Conservation (phyloP, 805 yeast species). For the Zygoascus bituminiphila region DNA sequence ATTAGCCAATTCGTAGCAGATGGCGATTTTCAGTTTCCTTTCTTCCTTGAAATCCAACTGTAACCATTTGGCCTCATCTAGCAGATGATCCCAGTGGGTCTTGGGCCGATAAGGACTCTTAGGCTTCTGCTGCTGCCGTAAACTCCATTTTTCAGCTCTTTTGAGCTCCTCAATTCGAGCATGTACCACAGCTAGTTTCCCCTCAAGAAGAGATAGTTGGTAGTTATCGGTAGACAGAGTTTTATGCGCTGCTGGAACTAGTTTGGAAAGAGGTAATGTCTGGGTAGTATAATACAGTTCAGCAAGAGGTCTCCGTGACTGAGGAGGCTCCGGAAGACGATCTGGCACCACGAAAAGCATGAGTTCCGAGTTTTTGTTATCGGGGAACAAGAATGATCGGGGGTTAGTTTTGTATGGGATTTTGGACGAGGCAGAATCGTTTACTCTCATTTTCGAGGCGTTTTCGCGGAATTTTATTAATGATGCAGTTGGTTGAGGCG, state of each 20-base stretch:
- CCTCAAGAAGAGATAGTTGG: slow-evolving; percentile 80
- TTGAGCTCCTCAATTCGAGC: slow-evolving; percentile 89
- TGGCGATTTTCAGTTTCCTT: slow-evolving; percentile 57
- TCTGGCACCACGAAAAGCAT: slow-evolving; percentile 27
- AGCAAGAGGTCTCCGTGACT: slow-evolving; percentile 45
- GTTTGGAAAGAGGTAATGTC: slow-evolving; percentile 72
- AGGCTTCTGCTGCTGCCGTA: slow-evolving; percentile 71
- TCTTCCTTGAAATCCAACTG: slow-evolving; percentile 68
- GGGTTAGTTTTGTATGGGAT: not conserved
- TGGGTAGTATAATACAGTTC: slow-evolving; percentile 84
- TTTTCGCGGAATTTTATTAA: not conserved
- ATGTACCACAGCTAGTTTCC: slow-evolving; percentile 80
- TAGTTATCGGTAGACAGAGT: slow-evolving; percentile 76
- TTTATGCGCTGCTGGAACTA: slow-evolving; percentile 80
- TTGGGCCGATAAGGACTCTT: slow-evolving; percentile 52
- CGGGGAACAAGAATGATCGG: slow-evolving; percentile 1
- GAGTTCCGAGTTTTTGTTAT: slow-evolving; percentile 17
- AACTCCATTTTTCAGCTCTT: slow-evolving; percentile 80
- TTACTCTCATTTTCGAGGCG: not conserved
- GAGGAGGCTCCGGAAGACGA: slow-evolving; percentile 30
- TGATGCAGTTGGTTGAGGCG: not conserved
- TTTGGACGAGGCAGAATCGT: not conserved
- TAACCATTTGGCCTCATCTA: slow-evolving; percentile 81
- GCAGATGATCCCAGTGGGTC: slow-evolving; percentile 62
- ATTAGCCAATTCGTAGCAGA: slow-evolving; percentile 61